A percentile compares a stretch with the other conserved stretches of the same genome.
Evolutionary conservation across 306 rosid genomes (phyloP).

Genomic region (Macrotyloma uniflorum): DNA sequence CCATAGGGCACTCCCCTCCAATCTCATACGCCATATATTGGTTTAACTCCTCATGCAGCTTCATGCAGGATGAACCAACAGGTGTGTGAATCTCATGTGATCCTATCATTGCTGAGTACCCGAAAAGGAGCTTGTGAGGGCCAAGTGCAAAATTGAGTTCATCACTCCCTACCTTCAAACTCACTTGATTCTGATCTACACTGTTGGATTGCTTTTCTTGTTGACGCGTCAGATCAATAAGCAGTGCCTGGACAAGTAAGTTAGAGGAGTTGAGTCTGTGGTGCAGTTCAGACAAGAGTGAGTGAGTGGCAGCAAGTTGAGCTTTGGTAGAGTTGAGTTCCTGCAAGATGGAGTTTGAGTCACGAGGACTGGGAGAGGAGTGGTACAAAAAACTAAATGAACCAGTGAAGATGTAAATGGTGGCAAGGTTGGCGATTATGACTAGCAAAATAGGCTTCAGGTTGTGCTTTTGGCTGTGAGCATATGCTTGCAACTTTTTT

Average conservation of each 20-base stretch:
- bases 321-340: conserved; percentile 52
- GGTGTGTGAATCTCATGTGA: conserved; percentile 37
- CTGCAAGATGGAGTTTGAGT: conserved; percentile 37
- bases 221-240: conserved; percentile 48
- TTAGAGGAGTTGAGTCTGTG: conserved; percentile 54
- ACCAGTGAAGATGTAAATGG: conserved; percentile 49
- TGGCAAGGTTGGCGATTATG: conserved; percentile 49
- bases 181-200: neutral
- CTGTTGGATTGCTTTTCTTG: conserved; percentile 38
- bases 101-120: conserved; percentile 38
- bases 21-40: conserved; percentile 51
- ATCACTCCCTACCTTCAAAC: conserved; percentile 14
- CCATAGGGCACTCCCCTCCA: conserved; percentile 55
- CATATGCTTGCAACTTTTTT: conserved; percentile 36
- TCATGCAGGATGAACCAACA: conserved; percentile 47
- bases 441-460: conserved; percentile 41
- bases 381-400: conserved; percentile 39
- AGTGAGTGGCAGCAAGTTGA: conserved; percentile 43
- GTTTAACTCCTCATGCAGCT: conserved; percentile 41
- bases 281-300: conserved; percentile 45
- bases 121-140: conserved; percentile 52
- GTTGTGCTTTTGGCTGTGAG: conserved; percentile 35
- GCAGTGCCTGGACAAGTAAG: conserved; percentile 53
- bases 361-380: conserved; percentile 25
- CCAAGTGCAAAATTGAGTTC: conserved; percentile 48